phyloP scores from a whole-genome alignment of 345 rosid species.

The Eucalyptus grandis region DNA sequence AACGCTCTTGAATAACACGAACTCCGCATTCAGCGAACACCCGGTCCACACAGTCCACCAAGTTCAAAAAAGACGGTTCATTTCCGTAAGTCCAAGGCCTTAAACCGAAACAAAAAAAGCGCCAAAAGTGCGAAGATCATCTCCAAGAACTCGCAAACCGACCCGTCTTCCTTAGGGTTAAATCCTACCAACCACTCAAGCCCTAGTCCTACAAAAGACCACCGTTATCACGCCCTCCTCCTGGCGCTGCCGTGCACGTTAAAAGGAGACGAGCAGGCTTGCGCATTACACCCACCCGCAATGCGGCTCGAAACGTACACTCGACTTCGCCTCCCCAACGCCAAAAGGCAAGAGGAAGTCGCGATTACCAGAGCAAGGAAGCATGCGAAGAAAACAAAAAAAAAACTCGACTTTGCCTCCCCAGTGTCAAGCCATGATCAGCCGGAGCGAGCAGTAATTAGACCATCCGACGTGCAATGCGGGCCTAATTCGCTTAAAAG shows the following conservation, averaged over 20 bases:
- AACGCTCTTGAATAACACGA: not conserved
- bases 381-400: too few species aligned
- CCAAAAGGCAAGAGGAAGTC: too few species aligned
- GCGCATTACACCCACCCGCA: not conserved
- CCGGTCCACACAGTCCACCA: not conserved
- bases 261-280: not conserved
- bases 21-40: not conserved
- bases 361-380: too few species aligned
- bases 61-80: not conserved
- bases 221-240: not conserved
- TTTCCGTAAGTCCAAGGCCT: not conserved
- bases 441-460: too few species aligned
- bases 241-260: not conserved
- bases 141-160: not conserved
- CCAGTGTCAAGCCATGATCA: too few species aligned
- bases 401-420: too few species aligned
- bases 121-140: not conserved
- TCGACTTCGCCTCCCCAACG: not conserved
- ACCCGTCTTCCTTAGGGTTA: not conserved
- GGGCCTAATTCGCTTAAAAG: too few species aligned
- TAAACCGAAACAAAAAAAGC: not conserved
- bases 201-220: not conserved
- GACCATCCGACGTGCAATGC: too few species aligned
- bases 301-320: not conserved
- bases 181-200: not conserved